Percentiles rank a stretch among this genome's conserved stretches.
These are phyloP conservation scores for Monosporascus sp. DNA, from an alignment of 2,329 filamentous ascomycete species.

Conservation along the genomic window DNA sequence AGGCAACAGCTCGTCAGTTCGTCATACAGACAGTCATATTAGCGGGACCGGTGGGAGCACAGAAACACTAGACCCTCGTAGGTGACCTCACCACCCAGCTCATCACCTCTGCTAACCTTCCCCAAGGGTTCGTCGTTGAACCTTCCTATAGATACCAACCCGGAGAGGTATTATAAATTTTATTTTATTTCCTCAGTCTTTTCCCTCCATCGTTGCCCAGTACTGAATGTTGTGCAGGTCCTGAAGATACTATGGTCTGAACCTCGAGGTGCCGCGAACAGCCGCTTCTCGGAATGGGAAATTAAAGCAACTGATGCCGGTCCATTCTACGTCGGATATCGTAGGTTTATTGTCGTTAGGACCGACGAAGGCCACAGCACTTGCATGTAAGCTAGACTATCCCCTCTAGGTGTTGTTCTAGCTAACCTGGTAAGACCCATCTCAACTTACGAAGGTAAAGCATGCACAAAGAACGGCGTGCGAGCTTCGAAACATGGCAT, in stretches of 20 bases:
- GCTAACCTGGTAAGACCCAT: constrained; percentile 40
- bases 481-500: constrained; percentile 50
- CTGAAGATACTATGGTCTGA: constrained; percentile 53
- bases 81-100: constrained; percentile 1
- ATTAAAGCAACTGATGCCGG: constrained; percentile 30
- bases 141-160: constrained; percentile 21
- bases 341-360: constrained; percentile 49
- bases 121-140: constrained; percentile 21
- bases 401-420: constrained; percentile 1
- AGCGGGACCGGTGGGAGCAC: constrained; percentile 18
- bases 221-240: constrained; percentile 31
- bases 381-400: constrained; percentile 45
- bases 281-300: constrained; percentile 24
- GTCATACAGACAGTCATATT: constrained; percentile 4
- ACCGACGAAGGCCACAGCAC: constrained; percentile 48
- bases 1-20: not conserved
- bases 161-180: constrained; percentile 16
- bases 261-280: constrained; percentile 33
- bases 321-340: constrained; percentile 42
- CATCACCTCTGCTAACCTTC: constrained; percentile 11
- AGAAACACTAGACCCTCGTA: constrained; percentile 18
- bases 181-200: not conserved
- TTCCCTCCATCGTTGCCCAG: not conserved
- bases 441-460: constrained; percentile 47
- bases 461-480: constrained; percentile 47